Evolutionary conservation across 352 stramenopile genomes (phyloP), one percentile per base, ranked within the genome.

Genomic region (Globisporangium cederbergense): DNA sequence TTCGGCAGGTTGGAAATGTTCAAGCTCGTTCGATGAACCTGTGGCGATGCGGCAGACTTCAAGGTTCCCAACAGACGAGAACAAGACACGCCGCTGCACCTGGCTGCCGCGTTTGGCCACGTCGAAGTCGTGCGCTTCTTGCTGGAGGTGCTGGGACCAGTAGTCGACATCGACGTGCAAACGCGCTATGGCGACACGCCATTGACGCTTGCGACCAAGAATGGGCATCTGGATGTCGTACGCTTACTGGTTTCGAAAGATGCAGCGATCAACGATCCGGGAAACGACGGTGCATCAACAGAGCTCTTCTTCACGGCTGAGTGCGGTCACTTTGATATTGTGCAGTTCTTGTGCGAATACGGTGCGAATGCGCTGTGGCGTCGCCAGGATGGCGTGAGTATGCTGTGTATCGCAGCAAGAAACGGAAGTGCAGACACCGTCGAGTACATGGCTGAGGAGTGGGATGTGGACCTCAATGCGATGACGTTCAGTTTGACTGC

Each of bases 361-460:
- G 42, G 38, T 4, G 55, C 40, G 5, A 36, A 60, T 16, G 38
- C 34, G 25, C 43, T 51, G n/a, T 60, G 55, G 20, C 13, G 28
- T 9, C 22, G 38, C 9, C 1, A 8, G 2, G 22, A 40, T 32
- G 40, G 38, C 3, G 6, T 38, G 20, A 52, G 8, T 16, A 22
- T 40, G 14, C 36, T 60, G 4, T 28, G 22, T n/a, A 60, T 51
- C 13, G 38, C 55, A 18, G 55, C 38, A 13, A 52, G 13, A 9
- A 20, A 49, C 6, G 55, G 38, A 20, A 8, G 14, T 3, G 28
- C 38, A 3, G 38, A 51, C 34, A 51, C 51, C 22, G 22, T 42
- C 22, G 55, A 60, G 38, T 60, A 60, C 55, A 10, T 60, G 16
- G 40, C 36, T 11, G 55, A 60, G 20, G 25, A 28, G 20, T 20